These are phyloP conservation scores for Chrysanthemum lavandulifolium DNA, from an alignment of 129 eudicot genomes.

Conservation along the genomic window DNA sequence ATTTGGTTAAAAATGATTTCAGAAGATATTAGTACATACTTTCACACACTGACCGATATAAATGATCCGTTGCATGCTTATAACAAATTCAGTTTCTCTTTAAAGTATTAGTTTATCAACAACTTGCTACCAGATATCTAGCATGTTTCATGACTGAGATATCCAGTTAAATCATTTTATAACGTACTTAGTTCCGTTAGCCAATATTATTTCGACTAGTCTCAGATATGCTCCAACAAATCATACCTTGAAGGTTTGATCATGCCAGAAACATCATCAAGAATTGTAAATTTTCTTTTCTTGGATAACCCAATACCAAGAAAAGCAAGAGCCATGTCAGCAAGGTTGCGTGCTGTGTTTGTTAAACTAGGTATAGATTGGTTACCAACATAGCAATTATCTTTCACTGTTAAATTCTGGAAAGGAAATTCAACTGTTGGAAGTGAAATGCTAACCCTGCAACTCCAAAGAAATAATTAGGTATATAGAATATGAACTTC, in stretches of 20 bases:
- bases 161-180: too few relatives aligned
- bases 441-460: conserved; percentile 46
- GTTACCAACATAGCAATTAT: conserved; percentile 46
- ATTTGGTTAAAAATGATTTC: too few relatives aligned
- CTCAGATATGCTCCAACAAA: too few relatives aligned
- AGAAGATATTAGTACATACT: too few relatives aligned
- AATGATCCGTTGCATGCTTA: too few relatives aligned
- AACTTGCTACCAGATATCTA: too few relatives aligned
- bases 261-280: conserved; percentile 48
- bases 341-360: conserved; percentile 45
- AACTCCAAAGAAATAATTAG: conserved; percentile 3
- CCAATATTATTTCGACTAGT: too few relatives aligned
- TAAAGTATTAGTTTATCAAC: too few relatives aligned
- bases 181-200: too few relatives aligned
- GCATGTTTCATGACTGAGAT: too few relatives aligned
- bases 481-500: conserved; percentile 6
- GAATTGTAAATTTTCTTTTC: conserved; percentile 41
- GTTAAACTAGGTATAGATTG: conserved; percentile 53
- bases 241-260: conserved; percentile 43
- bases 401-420: conserved; percentile 40
- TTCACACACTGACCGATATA: too few relatives aligned
- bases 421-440: conserved; percentile 50
- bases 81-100: too few relatives aligned
- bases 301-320: conserved; percentile 44
- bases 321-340: conserved; percentile 38